Conservation (phyloP, 306 rosid genomes). For the Fragaria ananassa region DNA sequence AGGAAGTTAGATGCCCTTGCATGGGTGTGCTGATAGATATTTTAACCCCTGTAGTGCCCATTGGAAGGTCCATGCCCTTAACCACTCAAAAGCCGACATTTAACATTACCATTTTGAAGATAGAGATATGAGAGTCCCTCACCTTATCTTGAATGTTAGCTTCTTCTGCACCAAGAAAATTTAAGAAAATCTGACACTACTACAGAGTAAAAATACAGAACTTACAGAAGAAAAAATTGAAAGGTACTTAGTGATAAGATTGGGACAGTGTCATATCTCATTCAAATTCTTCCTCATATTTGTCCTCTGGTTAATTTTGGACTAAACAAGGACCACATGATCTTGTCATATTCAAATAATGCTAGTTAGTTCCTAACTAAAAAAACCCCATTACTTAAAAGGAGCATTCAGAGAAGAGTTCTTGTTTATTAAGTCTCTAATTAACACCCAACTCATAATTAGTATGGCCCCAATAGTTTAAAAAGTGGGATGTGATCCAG, state of each 20-base stretch:
- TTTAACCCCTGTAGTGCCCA: slow-evolving; percentile 14
- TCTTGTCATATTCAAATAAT: neutral
- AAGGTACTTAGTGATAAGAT: neutral
- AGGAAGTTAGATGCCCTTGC: slow-evolving; percentile 26
- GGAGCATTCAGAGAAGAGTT: slow-evolving; percentile 10
- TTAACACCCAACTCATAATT: neutral
- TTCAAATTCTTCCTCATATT: slow-evolving; percentile 17
- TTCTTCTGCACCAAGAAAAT: slow-evolving; percentile 25
- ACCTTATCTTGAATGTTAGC: slow-evolving; percentile 36
- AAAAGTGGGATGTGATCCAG: slow-evolving; percentile 27
- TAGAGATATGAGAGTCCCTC: slow-evolving; percentile 8
- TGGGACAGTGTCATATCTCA: slow-evolving; percentile 7
- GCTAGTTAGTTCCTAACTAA: neutral
- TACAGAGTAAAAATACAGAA: slow-evolving; percentile 8
- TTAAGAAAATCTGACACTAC: slow-evolving; percentile 17
- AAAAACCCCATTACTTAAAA: neutral
- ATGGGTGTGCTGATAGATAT: slow-evolving; percentile 31
- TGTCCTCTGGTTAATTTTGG: slow-evolving; percentile 33
- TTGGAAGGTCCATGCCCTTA: slow-evolving; percentile 16
- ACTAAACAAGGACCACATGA: slow-evolving; percentile 46
- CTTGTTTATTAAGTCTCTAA: neutral
- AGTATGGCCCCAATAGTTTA: slow-evolving; percentile 19
- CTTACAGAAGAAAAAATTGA: slow-evolving; percentile 17
- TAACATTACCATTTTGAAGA: slow-evolving; percentile 10
- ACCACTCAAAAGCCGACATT: slow-evolving; percentile 26